A percentile compares a stretch with the other conserved stretches of the same genome.
Conservation (phyloP, 148 eudicot species). For the Polygonum maritimum region DNA sequence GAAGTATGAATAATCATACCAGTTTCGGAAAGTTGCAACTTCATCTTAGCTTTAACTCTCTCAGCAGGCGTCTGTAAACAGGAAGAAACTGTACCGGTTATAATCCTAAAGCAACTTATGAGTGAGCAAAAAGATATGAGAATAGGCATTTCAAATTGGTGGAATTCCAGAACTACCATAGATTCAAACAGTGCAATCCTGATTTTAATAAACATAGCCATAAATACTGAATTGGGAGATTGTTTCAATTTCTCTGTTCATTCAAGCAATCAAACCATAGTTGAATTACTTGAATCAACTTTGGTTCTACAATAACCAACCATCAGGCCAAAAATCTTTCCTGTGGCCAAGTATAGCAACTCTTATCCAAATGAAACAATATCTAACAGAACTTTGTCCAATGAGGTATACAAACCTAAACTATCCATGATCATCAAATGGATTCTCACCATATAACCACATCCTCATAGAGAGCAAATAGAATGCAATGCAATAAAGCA, state of each 20-base stretch:
- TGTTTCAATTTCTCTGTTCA: neutral
- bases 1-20: constrained; percentile 28
- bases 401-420: no score
- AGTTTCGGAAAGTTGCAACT: constrained; percentile 82
- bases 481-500: neutral
- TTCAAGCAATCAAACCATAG: neutral
- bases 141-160: neutral
- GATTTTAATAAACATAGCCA: neutral
- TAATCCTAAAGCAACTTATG: neutral
- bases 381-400: neutral
- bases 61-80: constrained; percentile 75
- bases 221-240: neutral
- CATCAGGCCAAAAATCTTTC: neutral
- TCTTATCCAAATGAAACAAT: neutral
- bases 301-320: neutral
- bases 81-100: neutral
- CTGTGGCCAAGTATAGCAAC: neutral
- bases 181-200: neutral
- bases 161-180: neutral
- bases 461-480: neutral
- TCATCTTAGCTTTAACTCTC: constrained; percentile 92
- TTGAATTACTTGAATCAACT: neutral
- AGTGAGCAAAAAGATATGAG: neutral
- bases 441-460: neutral
- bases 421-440: neutral